Evolutionary conservation across 148 eudicot species (phyloP).

Genomic region (Agrostemma githago): DNA sequence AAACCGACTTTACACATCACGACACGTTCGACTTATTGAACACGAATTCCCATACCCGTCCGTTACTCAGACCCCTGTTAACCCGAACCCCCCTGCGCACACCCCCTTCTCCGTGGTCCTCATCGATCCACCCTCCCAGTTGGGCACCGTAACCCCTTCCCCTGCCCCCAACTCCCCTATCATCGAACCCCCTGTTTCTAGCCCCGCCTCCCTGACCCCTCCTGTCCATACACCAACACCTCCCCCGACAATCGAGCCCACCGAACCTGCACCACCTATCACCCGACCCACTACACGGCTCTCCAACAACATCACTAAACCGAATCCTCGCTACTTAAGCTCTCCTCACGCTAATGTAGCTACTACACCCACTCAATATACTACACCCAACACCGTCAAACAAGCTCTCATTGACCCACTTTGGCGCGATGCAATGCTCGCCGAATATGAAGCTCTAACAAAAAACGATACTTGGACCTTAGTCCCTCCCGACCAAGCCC

Average conservation of each 20-base stretch:
- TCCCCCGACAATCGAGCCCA: too few relatives aligned
- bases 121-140: neutral
- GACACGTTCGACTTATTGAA: neutral
- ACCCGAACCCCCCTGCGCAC: neutral
- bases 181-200: neutral
- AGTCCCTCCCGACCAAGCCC: neutral
- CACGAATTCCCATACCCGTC: too few relatives aligned
- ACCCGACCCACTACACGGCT: neutral
- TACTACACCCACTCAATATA: neutral
- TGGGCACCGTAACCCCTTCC: neutral
- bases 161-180: neutral
- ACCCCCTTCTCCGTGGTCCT: neutral
- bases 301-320: neutral
- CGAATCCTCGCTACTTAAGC: neutral
- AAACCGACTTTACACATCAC: neutral
- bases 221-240: too few relatives aligned
- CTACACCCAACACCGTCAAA: neutral
- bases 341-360: neutral
- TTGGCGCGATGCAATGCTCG: neutral
- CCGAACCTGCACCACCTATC: too few relatives aligned
- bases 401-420: neutral
- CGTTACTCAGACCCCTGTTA: neutral
- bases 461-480: neutral
- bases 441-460: neutral
- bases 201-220: neutral